phyloP scores from a whole-genome alignment of 352 stramenopile species.

The Phytopythium aichiense region DNA sequence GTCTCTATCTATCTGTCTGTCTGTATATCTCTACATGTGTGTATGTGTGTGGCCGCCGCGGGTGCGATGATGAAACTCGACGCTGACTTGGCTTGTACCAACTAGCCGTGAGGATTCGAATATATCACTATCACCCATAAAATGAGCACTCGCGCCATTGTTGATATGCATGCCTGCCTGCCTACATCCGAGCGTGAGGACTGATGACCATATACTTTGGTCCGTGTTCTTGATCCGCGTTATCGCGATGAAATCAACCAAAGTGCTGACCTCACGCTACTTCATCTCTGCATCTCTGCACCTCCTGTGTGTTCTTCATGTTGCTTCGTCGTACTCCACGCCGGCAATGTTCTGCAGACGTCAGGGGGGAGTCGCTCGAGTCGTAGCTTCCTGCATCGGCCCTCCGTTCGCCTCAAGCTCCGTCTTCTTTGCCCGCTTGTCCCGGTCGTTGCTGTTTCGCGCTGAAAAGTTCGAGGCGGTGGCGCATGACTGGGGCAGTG shows the following conservation, averaged over 20 bases:
- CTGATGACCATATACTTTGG: conserved; percentile 89
- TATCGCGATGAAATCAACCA: conserved; percentile 89
- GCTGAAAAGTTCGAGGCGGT: conserved; percentile 78
- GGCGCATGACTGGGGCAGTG: neutral
- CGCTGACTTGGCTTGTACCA: conserved; percentile 88
- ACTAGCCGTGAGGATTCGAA: conserved; percentile 89
- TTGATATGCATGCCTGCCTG: conserved; percentile 13
- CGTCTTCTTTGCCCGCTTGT: neutral
- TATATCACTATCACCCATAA: conserved; percentile 93
- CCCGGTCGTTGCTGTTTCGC: conserved; percentile 16
- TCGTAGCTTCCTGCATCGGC: conserved; percentile 12
- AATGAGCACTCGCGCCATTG: conserved; percentile 67
- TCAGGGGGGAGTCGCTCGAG: conserved; percentile 18
- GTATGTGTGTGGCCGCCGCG: conserved; percentile 11
- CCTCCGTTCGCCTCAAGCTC: conserved; percentile 1
- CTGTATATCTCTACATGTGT: conserved; percentile 13
- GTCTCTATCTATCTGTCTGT: conserved; percentile 17
- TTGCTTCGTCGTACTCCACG: conserved; percentile 87
- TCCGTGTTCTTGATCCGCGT: conserved; percentile 91
- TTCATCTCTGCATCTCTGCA: conserved; percentile 11
- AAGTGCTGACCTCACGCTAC: conserved; percentile 73
- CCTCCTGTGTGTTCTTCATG: conserved; percentile 17
- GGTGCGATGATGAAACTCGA: conserved; percentile 84
- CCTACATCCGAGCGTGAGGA: conserved; percentile 30
- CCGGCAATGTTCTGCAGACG: conserved; percentile 74